These are phyloP conservation scores for Aspergillus arachidicola DNA, from an alignment of 2,329 filamentous ascomycete species.

Conservation along the genomic window DNA sequence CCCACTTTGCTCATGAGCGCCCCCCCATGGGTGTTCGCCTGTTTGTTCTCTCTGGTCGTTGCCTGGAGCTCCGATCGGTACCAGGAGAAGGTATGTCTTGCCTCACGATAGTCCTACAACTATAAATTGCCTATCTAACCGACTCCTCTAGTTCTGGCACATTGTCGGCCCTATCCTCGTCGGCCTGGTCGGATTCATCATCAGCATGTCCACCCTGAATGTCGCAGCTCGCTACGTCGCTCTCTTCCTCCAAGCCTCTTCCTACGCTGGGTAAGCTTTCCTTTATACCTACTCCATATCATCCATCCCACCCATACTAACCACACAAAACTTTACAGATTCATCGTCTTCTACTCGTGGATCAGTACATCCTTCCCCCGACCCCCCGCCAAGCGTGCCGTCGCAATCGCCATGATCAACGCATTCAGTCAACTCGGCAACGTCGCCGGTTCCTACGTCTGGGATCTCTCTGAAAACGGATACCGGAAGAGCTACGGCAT, in stretches of 20 bases:
- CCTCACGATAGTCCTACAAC: neutral
- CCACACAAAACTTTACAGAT: neutral
- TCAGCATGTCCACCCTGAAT: constrained; percentile 64
- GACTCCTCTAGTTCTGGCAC: neutral
- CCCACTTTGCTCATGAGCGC: constrained; percentile 65
- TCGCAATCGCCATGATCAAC: constrained; percentile 76
- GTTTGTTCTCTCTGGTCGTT: constrained; percentile 62
- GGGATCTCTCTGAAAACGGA: constrained; percentile 61
- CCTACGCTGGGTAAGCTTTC: constrained; percentile 61
- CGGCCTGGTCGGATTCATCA: constrained; percentile 66
- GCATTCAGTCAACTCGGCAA: constrained; percentile 54
- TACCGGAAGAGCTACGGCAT: constrained; percentile 67
- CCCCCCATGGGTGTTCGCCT: constrained; percentile 61
- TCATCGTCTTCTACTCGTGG: constrained; percentile 70
- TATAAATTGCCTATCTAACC: neutral
- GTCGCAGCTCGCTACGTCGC: constrained; percentile 66
- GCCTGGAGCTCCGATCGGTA: constrained; percentile 71
- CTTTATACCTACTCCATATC: neutral
- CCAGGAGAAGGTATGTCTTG: constrained; percentile 27
- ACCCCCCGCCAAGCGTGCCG: constrained; percentile 73
- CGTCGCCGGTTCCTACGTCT: constrained; percentile 64
- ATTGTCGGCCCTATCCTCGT: constrained; percentile 35
- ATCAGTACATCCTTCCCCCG: constrained; percentile 75
- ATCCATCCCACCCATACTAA: neutral
- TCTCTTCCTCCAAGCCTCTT: constrained; percentile 72